Evolutionary conservation across 257 asterid species (phyloP).

Genomic region (Salvia rosmarinus): DNA sequence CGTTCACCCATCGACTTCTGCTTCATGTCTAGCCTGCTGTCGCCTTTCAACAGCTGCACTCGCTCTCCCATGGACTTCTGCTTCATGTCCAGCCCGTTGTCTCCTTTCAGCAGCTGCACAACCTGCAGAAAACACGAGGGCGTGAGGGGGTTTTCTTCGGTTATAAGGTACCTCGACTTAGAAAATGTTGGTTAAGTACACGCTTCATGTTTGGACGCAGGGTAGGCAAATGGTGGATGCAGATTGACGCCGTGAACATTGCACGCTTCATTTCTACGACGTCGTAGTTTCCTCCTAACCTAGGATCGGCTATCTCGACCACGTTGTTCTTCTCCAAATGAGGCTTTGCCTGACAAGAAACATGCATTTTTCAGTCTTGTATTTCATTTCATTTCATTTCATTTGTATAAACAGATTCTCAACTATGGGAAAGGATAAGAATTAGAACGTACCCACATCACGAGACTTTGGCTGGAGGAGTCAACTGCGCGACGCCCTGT

Average conservation of each 20-base stretch:
- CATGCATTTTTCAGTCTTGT: background rate
- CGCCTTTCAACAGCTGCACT: constrained; percentile 61
- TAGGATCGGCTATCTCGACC: constrained; percentile 75
- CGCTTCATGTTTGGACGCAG: constrained; percentile 84
- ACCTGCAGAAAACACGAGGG: constrained; percentile 46
- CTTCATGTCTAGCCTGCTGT: constrained; percentile 58
- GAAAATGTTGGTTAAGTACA: constrained; percentile 37
- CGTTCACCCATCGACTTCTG: constrained; percentile 63
- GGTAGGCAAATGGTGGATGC: constrained; percentile 74
- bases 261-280: constrained; percentile 65
- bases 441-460: constrained; percentile 74
- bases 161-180: background rate
- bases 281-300: constrained; percentile 52
- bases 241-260: constrained; percentile 69
- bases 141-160: background rate
- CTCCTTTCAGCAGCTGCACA: constrained; percentile 68
- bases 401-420: background rate
- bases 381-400: background rate
- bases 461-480: constrained; percentile 88
- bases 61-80: constrained; percentile 66
- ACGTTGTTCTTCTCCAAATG: constrained; percentile 63
- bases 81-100: constrained; percentile 58
- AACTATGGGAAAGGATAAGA: background rate
- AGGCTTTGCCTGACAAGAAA: no score
- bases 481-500: constrained; percentile 96